Percentiles rank a stretch among this genome's conserved stretches.
These are phyloP conservation scores for Saccharomyces kudriavzevii DNA, from an alignment of 805 yeast genomes.

Conservation along the genomic window DNA sequence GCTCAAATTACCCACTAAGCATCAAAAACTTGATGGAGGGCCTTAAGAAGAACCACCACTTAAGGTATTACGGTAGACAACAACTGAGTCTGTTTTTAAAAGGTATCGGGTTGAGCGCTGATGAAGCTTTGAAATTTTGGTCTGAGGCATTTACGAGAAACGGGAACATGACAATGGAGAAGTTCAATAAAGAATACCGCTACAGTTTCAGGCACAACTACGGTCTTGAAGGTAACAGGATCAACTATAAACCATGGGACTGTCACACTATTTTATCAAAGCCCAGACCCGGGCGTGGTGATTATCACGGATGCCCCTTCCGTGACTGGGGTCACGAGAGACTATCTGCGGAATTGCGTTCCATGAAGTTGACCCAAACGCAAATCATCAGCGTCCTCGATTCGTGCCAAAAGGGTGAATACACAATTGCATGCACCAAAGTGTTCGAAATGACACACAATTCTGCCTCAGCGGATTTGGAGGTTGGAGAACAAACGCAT, in stretches of 20 bases:
- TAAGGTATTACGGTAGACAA: conserved; percentile 75
- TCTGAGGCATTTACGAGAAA: conserved; percentile 54
- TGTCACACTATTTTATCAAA: conserved; percentile 69
- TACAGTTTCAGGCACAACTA: conserved; percentile 84
- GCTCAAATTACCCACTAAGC: conserved; percentile 75
- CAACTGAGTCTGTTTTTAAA: conserved; percentile 80
- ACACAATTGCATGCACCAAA: conserved; percentile 80
- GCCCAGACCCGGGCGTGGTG: conserved; percentile 60
- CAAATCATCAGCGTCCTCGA: conserved; percentile 57
- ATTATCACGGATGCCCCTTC: conserved; percentile 91
- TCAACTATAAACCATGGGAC: conserved; percentile 77
- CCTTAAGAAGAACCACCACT: conserved; percentile 56
- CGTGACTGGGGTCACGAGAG: conserved; percentile 64
- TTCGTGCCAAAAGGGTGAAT: conserved; percentile 59
- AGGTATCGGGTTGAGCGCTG: conserved; percentile 80
- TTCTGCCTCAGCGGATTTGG: conserved; percentile 29
- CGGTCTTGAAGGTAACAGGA: conserved; percentile 86
- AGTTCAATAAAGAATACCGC: conserved; percentile 78
- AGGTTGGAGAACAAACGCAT: conserved; percentile 45
- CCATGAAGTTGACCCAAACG: conserved; percentile 39
- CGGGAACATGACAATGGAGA: conserved; percentile 52
- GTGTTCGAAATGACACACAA: conserved; percentile 64
- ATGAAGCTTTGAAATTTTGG: conserved; percentile 88
- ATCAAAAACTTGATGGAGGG: conserved; percentile 58
- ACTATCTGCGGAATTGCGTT: conserved; percentile 47